Percentiles rank a stretch among this genome's conserved stretches.
Conservation (phyloP, 2,329 filamentous ascomycete species). For the Pseudogymnoascus sp. region DNA sequence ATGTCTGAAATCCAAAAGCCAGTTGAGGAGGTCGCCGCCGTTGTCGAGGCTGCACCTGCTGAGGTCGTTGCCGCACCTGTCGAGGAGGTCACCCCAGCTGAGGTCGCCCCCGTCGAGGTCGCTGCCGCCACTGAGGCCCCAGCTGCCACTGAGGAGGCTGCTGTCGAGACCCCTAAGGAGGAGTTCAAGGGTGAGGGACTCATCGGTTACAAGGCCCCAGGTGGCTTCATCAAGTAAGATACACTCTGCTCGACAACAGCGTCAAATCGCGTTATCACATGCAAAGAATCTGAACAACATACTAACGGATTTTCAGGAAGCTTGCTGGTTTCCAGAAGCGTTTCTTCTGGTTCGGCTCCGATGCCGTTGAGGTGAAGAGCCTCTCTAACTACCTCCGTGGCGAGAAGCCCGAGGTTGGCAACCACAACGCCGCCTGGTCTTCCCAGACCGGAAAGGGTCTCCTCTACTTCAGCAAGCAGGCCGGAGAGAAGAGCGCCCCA, state of each 20-base stretch:
- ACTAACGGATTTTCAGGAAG: slow-evolving; percentile 47
- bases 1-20: slow-evolving; percentile 64
- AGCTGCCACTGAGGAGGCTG: slow-evolving; percentile 30
- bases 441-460: slow-evolving; percentile 92
- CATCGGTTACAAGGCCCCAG: slow-evolving; percentile 79
- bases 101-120: slow-evolving; percentile 29
- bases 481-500: slow-evolving; percentile 71
- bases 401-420: slow-evolving; percentile 75
- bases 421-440: slow-evolving; percentile 81
- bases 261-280: background rate
- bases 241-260: background rate
- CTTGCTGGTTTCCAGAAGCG: slow-evolving; percentile 76
- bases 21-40: slow-evolving; percentile 35
- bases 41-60: slow-evolving; percentile 23
- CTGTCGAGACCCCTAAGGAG: slow-evolving; percentile 40
- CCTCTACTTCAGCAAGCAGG: slow-evolving; percentile 73
- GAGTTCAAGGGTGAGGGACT: slow-evolving; percentile 75
- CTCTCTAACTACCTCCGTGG: slow-evolving; percentile 72
- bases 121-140: slow-evolving; percentile 32
- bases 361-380: slow-evolving; percentile 65
- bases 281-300: slow-evolving; percentile 1
- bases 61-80: slow-evolving; percentile 29
- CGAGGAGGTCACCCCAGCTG: slow-evolving; percentile 33
- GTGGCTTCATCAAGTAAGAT: slow-evolving; percentile 76
- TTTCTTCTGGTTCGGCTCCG: slow-evolving; percentile 79